A percentile compares a stretch with the other conserved stretches of the same genome.
phyloP scores from a whole-genome alignment of 2,329 filamentous ascomycete genomes.

The Gliomastix tumulicola region DNA sequence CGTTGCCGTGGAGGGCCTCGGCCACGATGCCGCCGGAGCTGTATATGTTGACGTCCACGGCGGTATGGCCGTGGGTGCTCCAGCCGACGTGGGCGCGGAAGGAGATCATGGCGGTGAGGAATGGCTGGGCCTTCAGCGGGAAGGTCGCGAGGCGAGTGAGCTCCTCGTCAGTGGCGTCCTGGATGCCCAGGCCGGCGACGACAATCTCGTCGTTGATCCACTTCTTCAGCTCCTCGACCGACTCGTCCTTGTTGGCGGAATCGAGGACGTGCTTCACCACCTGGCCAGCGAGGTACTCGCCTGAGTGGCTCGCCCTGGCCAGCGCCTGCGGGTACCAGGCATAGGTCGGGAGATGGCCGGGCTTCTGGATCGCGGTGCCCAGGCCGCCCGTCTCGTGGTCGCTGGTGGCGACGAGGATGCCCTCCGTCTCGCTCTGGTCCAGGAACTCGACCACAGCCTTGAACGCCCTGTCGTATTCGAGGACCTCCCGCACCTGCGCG shows the following conservation, averaged over 20 bases:
- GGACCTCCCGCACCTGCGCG: conserved; percentile 81
- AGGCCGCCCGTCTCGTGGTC: conserved; percentile 96
- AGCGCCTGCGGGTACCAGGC: conserved; percentile 80
- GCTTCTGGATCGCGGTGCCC: conserved; percentile 64
- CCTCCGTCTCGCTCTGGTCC: conserved; percentile 62
- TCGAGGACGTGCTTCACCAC: conserved; percentile 57
- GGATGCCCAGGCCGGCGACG: conserved; percentile 65
- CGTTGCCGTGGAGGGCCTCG: conserved; percentile 67
- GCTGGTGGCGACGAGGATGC: conserved; percentile 80
- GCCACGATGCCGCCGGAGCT: conserved; percentile 62
- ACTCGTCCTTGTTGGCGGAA: conserved; percentile 15
- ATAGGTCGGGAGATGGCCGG: conserved; percentile 47
- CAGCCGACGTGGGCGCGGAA: conserved; percentile 85
- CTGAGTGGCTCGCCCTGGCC: conserved; percentile 67
- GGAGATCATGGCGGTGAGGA: conserved; percentile 81
- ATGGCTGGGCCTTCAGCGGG: conserved; percentile 43
- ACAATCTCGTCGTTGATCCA: conserved; percentile 68
- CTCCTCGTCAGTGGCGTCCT: conserved; percentile 65
- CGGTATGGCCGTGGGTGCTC: conserved; percentile 89
- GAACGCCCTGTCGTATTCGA: conserved; percentile 91
- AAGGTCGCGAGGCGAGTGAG: conserved; percentile 56
- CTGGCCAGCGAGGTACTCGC: conserved; percentile 60
- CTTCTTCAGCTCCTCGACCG: conserved; percentile 32
- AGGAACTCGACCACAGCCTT: conserved; percentile 79
- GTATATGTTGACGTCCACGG: conserved; percentile 95